Base-by-base conservation (phyloP, 192 early-diverging fungal genomes). In the Gryganskiella cystojenkinii region DNA sequence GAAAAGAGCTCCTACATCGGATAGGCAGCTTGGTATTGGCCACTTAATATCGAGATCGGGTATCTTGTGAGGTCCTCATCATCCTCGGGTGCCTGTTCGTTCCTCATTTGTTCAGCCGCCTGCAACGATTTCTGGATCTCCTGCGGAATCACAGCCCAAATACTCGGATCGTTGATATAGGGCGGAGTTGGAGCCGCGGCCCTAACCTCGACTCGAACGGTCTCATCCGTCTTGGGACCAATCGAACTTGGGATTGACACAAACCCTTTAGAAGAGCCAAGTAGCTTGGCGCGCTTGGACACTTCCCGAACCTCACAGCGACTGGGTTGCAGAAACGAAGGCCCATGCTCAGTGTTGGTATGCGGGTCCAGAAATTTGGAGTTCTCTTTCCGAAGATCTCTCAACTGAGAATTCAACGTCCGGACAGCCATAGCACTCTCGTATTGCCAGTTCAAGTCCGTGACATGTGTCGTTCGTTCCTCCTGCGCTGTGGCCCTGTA, bases 301-400 rank as follows among this genome's bases (percentile, higher is more conserved):
- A 53, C 58, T 6, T 24, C 19, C 2, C 47, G 69, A 27, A 86
- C 71, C 6, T 64, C 20, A 25, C 81, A 80, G 1, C 60, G 56
- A 25, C 63, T 83, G 5, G 88, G 86, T 64, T 90, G 88, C 9
- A 73, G 60, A 6, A 68, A 64, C n/a, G 31, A 35, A n/a, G 85
- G 85, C 0, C 87, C 53, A 61, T 88, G 88, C 46, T 87, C 78
- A 14, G 83, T 76, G 24, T 88, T 83, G 11, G 87, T 87, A 42
- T 90, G 88, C 9, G 84, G 80, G 43, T 90, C 88, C 70, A 82
- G 81, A 55, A 86, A 90, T 31, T 54, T 81, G 3, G 80, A 68
- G 53, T 83, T 85, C 14, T 79, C 79, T 19, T 60, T 64, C 3
- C 88, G 75, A 30, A 81, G 62, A 31, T 65, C 69, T 10, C 68